Evolutionary conservation across 2,329 filamentous ascomycete species (phyloP).

Genomic region (Xylaria sp.): DNA sequence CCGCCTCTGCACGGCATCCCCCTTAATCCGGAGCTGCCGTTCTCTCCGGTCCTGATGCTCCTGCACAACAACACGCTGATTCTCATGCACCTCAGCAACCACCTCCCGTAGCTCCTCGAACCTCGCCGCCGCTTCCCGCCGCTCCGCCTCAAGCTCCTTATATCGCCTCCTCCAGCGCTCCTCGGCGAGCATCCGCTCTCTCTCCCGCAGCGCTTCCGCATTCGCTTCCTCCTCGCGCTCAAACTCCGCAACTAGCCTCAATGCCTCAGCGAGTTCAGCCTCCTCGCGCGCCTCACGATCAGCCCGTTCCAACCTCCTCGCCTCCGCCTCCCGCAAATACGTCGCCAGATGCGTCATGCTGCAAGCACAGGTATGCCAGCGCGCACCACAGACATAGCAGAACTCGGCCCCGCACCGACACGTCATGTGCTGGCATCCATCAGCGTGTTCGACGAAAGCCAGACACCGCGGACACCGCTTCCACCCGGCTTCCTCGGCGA

Average conservation of each 20-base stretch:
- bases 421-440: conserved; percentile 88
- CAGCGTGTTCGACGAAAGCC: conserved; percentile 78
- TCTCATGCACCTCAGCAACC: conserved; percentile 56
- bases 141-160: conserved; percentile 52
- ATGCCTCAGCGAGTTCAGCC: conserved; percentile 53
- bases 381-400: conserved; percentile 80
- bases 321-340: conserved; percentile 54
- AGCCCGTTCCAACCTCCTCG: conserved; percentile 51
- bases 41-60: conserved; percentile 40
- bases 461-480: conserved; percentile 76
- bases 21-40: conserved; percentile 44
- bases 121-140: conserved; percentile 54
- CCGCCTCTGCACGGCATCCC: conserved; percentile 44
- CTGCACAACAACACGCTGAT: conserved; percentile 55
- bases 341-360: conserved; percentile 58
- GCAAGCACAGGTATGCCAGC: conserved; percentile 80
- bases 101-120: conserved; percentile 53
- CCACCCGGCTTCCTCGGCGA: conserved; percentile 79
- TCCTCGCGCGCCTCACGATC: conserved; percentile 51
- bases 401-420: conserved; percentile 85
- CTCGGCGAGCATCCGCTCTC: conserved; percentile 53
- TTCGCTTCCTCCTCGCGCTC: conserved; percentile 59
- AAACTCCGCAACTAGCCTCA: conserved; percentile 61
- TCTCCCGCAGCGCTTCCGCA: conserved; percentile 54
- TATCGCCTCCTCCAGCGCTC: conserved; percentile 49